A percentile compares a stretch with the other conserved stretches of the same genome.
Conservation (phyloP, 164 flowering plant species). For the Liriodendron chinense region DNA sequence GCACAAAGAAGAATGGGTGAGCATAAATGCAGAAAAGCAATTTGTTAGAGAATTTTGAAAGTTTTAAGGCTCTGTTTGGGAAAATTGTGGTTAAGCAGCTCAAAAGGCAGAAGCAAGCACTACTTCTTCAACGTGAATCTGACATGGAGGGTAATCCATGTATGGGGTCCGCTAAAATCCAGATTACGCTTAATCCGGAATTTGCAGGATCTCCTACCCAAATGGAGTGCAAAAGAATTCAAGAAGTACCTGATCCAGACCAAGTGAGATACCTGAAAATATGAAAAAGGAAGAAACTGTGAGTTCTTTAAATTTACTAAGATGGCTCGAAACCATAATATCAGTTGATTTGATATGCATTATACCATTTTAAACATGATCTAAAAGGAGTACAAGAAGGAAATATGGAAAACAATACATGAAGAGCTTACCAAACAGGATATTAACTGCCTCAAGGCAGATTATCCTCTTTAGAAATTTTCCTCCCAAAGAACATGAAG, state of each 20-base stretch:
- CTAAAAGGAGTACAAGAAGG: too few species aligned
- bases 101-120: not conserved
- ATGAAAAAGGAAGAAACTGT: not conserved
- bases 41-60: not conserved
- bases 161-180: not conserved
- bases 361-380: too few species aligned
- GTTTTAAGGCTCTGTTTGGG: not conserved
- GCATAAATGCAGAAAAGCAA: not conserved
- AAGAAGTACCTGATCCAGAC: conserved; percentile 54
- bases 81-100: not conserved
- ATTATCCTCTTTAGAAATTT: too few species aligned
- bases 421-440: too few species aligned
- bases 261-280: conserved; percentile 31
- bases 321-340: too few species aligned
- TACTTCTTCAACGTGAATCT: not conserved
- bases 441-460: too few species aligned
- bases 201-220: not conserved
- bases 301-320: too few species aligned
- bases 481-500: too few species aligned
- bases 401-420: too few species aligned
- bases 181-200: too few species aligned
- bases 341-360: too few species aligned
- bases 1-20: not conserved
- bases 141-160: not conserved
- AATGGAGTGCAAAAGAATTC: not conserved